Conservation (phyloP, 192 early-diverging fungal species). For the Spinellus fusiger region DNA sequence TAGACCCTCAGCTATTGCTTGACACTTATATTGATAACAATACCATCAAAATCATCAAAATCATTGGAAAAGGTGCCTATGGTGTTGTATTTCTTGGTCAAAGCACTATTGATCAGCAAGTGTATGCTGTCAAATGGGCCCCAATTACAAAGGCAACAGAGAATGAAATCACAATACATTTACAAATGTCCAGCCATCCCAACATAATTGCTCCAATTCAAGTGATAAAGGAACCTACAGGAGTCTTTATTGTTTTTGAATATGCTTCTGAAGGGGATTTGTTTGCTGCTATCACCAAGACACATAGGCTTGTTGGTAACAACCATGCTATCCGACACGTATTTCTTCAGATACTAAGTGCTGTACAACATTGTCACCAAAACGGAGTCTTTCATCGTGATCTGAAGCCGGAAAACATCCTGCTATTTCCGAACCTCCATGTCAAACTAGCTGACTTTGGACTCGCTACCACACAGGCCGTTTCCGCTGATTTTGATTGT, state of each 20-base stretch:
- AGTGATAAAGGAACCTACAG: conserved; percentile 50
- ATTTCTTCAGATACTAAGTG: conserved; percentile 80
- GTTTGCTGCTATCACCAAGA: conserved; percentile 87
- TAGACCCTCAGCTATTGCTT: conserved; percentile 6
- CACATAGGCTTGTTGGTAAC: conserved; percentile 61
- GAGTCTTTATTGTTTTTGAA: conserved; percentile 54
- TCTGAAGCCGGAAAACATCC: conserved; percentile 80
- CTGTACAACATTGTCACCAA: conserved; percentile 69
- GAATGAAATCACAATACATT: conserved; percentile 64
- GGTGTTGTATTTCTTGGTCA: conserved; percentile 70
- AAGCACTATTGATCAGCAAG: conserved; percentile 43
- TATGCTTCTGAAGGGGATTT: conserved; percentile 88
- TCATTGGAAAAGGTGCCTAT: conserved; percentile 71
- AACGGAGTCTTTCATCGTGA: conserved; percentile 88
- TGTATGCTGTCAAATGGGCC: conserved; percentile 71
- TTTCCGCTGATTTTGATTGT: conserved; percentile 83
- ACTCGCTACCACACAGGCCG: conserved; percentile 72
- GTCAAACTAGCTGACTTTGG: conserved; percentile 93
- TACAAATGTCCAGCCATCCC: conserved; percentile 55
- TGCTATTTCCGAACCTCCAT: conserved; percentile 45
- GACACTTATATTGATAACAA: conserved; percentile 9
- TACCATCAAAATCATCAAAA: conserved; percentile 12
- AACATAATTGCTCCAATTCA: conserved; percentile 61
- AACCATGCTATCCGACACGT: conserved; percentile 75
- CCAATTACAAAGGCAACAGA: conserved; percentile 54